Base-by-base conservation (phyloP, 257 asterid species). In the Voacanga thouarsii region DNA sequence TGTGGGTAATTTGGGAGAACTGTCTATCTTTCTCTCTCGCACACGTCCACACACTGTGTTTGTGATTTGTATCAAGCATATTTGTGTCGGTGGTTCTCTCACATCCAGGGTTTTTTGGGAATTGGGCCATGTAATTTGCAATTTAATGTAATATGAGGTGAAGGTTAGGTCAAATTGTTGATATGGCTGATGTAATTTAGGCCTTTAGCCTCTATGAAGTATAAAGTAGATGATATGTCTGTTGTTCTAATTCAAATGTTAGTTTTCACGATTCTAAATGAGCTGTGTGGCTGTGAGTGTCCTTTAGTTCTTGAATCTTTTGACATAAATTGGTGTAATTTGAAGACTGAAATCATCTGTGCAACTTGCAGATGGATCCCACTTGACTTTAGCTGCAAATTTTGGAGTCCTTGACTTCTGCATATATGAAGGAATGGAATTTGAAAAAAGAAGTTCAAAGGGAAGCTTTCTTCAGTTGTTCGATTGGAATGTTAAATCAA, bases 391-490 rank as follows among this genome's bases (percentile, higher is more conserved):
- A 57, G 77, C 77, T 80, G 82, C 80, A 70, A 65, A 51, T 45
- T 65, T 60, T 70, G 64, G 61, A 78, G 33, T 74, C 57, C 66
- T 57, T 51, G 68, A 68, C 65, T 51, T 79, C 56, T 82, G 61
- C 18, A 44, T 81, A 60, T 66, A 79, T 77, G 81, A 82, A 76
- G 55, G 74, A 78, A 96, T 96, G 99, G 99, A 93, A 88, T 89
- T 89, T 39, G 99, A 93, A 65, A 96, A 93, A 83, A 85, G 92
- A 84, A 91, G 88, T 41, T 85, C 78, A 7, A 96, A 89, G 80
- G 98, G 98, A 50, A 95, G 99, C 49, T 89, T 96, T 80, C 88
- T 93, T 74, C 99, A 96, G 88, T 82, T 95, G 89, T 95, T 95
- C 70, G 99, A 95, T 85, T 95, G 99, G 99, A 93, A 93, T 80